A percentile compares a stretch with the other conserved stretches of the same genome.
phyloP scores from a whole-genome alignment of 495 filamentous ascomycete genomes.

The Aspergillus affinis region DNA sequence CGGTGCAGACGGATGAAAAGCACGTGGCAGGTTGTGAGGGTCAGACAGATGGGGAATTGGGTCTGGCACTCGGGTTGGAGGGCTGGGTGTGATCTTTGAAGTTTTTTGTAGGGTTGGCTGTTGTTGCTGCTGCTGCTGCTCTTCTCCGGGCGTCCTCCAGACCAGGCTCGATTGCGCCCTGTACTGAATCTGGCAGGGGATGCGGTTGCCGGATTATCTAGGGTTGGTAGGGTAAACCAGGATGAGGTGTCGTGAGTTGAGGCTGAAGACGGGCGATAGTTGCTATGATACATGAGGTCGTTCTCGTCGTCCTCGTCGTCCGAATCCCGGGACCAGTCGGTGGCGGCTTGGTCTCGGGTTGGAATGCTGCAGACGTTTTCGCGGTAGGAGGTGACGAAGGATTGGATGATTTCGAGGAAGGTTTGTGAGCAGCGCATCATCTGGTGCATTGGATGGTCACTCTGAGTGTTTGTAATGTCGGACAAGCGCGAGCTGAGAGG shows the following conservation, averaged over 20 bases:
- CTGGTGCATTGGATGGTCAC: constrained; percentile 2
- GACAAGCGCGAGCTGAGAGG: neutral
- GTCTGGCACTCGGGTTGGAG: constrained; percentile 2
- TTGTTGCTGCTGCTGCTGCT: too few species aligned
- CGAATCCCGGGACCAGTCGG: neutral
- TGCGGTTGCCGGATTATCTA: too few species aligned
- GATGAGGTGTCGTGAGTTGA: too few species aligned
- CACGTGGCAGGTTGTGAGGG: constrained; percentile 2
- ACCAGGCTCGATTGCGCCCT: too few species aligned
- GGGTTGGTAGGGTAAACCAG: too few species aligned
- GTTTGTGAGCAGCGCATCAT: constrained; percentile 2
- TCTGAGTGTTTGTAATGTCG: neutral
- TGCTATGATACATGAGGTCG: too few species aligned
- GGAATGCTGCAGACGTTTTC: neutral
- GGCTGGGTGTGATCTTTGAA: neutral
- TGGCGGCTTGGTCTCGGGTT: neutral
- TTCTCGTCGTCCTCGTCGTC: neutral
- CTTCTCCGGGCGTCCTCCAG: too few species aligned
- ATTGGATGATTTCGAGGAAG: constrained; percentile 7
- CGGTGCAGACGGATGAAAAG: constrained; percentile 5
- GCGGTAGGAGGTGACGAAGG: constrained; percentile 2
- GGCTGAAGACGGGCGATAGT: too few species aligned
- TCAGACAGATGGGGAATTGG: constrained; percentile 8
- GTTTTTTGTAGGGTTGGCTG: neutral
- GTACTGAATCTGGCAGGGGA: too few species aligned